Base-by-base conservation (phyloP, 2,329 filamentous ascomycete genomes). In the Cladosporium sp. region DNA sequence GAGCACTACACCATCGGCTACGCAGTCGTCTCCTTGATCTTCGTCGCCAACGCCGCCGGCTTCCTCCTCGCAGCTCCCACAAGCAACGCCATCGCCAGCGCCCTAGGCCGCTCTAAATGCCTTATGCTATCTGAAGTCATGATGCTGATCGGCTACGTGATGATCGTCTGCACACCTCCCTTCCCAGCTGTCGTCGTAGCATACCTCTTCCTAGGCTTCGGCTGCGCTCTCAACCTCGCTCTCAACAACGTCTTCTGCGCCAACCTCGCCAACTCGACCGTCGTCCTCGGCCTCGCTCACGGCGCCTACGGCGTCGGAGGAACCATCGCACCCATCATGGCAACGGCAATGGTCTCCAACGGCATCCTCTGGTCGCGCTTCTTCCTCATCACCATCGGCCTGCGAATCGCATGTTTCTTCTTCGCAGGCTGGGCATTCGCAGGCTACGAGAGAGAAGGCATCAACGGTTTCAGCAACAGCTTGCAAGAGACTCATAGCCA, bases 1-100 rank as follows among this genome's bases (percentile, higher is more conserved):
- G 78, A 75, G 70, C 83, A 88, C 65, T 95, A 93, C 68, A 64
- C 79, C 58, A 90, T 94, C 57, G 87, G 86, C 40, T 93, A 94
- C 70, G 87, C 85, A 2, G 74, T 90, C 8, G 88, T 94, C 2
- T 93, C 90, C 1, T 77, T 93, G 36, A 89, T 95, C 66, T 95
- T 94, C 75, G 82, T 94, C 28, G 83, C 86, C 44, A 89, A 89
- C 64, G 89, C 90, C 0, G 62, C 87, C 4, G 90, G 90, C 15
- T 95, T 91, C 74, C 85, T 95, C 66, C 71, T 80, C 12, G 87
- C 88, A 1, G 90, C 90, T 1, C 82, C 86, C 36, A 78, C 87
- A 60, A 81, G 87, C n/a, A 86, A 91, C 65, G 71, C 75, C 1
- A 75, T 91, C 3, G 80, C 86, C 55, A 73, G 75, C 5, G 80